A percentile compares a stretch with the other conserved stretches of the same genome.
These are phyloP conservation scores for Endogone sp. DNA, from an alignment of 192 early-diverging fungal genomes.

Conservation along the genomic window DNA sequence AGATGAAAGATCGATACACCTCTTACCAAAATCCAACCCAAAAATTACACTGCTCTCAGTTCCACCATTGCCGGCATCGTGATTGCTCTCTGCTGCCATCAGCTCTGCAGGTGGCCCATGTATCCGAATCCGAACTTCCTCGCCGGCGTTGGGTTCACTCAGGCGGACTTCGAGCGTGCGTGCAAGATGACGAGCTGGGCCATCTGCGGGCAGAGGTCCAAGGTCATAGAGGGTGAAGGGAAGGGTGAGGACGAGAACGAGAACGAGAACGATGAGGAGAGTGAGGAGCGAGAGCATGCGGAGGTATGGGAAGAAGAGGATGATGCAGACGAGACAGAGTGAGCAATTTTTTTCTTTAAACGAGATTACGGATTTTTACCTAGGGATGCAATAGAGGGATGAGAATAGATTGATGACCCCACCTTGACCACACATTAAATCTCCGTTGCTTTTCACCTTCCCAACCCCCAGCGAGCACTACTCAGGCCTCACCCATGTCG, in stretches of 20 bases:
- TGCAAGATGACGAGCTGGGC: conserved; percentile 79
- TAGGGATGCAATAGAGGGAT: no score
- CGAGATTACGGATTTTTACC: no score
- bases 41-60: no score
- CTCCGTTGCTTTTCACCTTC: conserved; percentile 1
- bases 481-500: conserved; percentile 58
- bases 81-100: conserved; percentile 92
- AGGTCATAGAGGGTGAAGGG: conserved; percentile 17
- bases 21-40: no score
- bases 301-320: conserved; percentile 33
- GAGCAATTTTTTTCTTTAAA: conserved; percentile 10
- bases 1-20: background rate
- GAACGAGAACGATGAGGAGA: conserved; percentile 19
- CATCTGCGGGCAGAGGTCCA: conserved; percentile 44
- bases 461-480: conserved; percentile 51
- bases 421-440: no score
- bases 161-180: conserved; percentile 59
- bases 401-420: no score
- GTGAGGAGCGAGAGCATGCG: conserved; percentile 8
- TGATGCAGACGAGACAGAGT: conserved; percentile 28
- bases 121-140: conserved; percentile 67
- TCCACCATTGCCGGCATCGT: conserved; percentile 56
- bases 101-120: conserved; percentile 67
- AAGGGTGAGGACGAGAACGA: conserved; percentile 27
- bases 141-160: conserved; percentile 39